Conservation (phyloP, 805 yeast genomes). For the Candida takata region DNA sequence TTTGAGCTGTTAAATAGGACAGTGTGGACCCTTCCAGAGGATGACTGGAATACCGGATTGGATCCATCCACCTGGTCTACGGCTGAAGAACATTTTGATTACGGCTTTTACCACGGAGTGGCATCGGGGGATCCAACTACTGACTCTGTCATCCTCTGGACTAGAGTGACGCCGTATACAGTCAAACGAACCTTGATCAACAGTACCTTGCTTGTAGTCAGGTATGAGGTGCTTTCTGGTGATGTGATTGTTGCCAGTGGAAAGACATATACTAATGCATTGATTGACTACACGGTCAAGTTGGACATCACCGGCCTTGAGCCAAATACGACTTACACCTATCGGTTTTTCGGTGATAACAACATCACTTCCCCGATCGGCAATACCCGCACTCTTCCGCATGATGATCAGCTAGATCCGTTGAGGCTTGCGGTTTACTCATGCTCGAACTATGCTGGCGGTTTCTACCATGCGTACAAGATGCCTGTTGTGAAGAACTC, state of each 20-base stretch:
- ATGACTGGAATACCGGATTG: conserved; percentile 3
- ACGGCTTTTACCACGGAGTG: conserved; percentile 17
- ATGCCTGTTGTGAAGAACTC: conserved; percentile 17
- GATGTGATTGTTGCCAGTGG: neutral
- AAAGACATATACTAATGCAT: conserved; percentile 5
- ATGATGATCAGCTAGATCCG: neutral
- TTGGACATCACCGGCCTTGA: conserved; percentile 14
- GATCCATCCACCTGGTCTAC: neutral
- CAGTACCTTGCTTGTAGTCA: too few species aligned
- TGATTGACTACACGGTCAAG: conserved; percentile 19
- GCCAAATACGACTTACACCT: conserved; percentile 17
- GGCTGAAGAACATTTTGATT: neutral
- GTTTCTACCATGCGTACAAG: conserved; percentile 20
- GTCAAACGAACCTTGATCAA: too few species aligned
- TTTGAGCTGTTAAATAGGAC: conserved; percentile 7
- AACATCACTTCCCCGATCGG: conserved; percentile 3
- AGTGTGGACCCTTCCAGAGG: conserved; percentile 4
- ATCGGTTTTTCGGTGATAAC: conserved; percentile 13
- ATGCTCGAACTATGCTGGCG: conserved; percentile 22
- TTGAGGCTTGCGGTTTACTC: conserved; percentile 19
- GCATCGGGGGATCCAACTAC: conserved; percentile 22
- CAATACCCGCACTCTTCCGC: too few species aligned
- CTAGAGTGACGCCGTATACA: conserved; percentile 20
- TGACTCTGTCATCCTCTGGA: conserved; percentile 20
- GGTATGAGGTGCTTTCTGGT: too few species aligned